Evolutionary conservation across 805 yeast species (phyloP), one percentile per base, ranked within the genome.

Genomic region (Spathaspora hagerdaliae): DNA sequence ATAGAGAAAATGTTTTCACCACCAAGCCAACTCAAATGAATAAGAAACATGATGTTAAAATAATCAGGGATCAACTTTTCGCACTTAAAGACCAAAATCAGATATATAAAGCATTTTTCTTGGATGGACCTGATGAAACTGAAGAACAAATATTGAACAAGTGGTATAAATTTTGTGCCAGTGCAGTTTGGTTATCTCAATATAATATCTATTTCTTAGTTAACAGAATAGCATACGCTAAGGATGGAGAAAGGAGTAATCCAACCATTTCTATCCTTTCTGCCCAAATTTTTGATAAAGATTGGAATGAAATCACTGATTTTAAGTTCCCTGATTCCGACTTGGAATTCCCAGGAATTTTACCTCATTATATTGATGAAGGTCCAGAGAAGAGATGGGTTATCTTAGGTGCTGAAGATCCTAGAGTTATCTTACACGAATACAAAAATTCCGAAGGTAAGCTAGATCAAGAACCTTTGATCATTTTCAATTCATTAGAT

Each of bases 151-250:
- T 52, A 19, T 33, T 52, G 6, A 32, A 36, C 3, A 31, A 34
- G 5, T 52, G 56, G 56, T 40, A 13, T 13, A 50, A 50, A 29
- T 52, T 52, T 31, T 46, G 50, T 31, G 54, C 50, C 5, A 44
- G 51, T 43, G 45, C 65, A 2, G 64, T 61, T 1, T 64, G 61
- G 61, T 48, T 65, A 15, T 52, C 57, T 41, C 58, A 62, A 15
- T 63, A 58, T 36, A 57, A 64, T 5, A 57, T 63, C 6, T 65
- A 63, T 46, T 58, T 55, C 24, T 55, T 58, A 59, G 57, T 63
- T 5, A 59, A 65, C 27, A 46, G 69, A 42, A 44, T 65, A 11
- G 50, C 59, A 4, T 65, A 52, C 46, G 50, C 59, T 7, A 57
- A 59, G 6, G 14, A 45, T 12, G 59, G 55, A 7, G 38, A 31